Evolutionary conservation across 2,329 filamentous ascomycete genomes (phyloP), one percentile per base, ranked within the genome.

Genomic region (Arthrobotrys pseudoclavata): DNA sequence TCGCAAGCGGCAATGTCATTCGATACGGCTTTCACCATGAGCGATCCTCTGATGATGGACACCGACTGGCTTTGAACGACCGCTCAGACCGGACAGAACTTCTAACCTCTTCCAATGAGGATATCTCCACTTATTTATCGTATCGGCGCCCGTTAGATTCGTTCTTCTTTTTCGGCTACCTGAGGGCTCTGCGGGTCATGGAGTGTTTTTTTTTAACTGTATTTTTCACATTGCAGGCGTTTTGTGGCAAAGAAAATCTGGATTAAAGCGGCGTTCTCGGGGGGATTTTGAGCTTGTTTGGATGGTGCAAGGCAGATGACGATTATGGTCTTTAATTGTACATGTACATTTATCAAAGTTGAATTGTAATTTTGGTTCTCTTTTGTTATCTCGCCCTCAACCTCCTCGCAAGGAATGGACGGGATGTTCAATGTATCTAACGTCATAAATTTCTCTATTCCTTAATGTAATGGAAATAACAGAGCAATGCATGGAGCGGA

Each of bases 41-140:
- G 66, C 64, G 71, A 76, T 13, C 71, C 71, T 24, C 52, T 76
- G 50, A 76, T 76, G 71, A 76, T 76, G 71, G 71, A 76, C 40
- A 69, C 71, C 26, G 71, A 76, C 15, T 76, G 71, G 71, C 71
- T 76, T 50, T 76, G 47, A 69, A 50, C 13, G 12, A 40, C 2
- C 6, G n/a, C 24, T 9, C 12, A 20, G 40, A 29, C 24, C 26
- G 42, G 13, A n/a, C 37, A 22, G 18, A 60, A 9, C 40, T 15
- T 31, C 22, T 34, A n/a, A 29, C 15, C 40, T 48, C 50, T 47
- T 60, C 52, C 20, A 34, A 50, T 24, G 18, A 63, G 52, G 40
- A 64, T 45, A 76, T 76, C 71, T 76, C 71, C 71, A 66, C 71
- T 76, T 76, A 55, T 66, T 60, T 60, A 57, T 60, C 31, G 22